Evolutionary conservation across 2,329 filamentous ascomycete genomes (phyloP).

Genomic region (Geosmithia putterillii): DNA sequence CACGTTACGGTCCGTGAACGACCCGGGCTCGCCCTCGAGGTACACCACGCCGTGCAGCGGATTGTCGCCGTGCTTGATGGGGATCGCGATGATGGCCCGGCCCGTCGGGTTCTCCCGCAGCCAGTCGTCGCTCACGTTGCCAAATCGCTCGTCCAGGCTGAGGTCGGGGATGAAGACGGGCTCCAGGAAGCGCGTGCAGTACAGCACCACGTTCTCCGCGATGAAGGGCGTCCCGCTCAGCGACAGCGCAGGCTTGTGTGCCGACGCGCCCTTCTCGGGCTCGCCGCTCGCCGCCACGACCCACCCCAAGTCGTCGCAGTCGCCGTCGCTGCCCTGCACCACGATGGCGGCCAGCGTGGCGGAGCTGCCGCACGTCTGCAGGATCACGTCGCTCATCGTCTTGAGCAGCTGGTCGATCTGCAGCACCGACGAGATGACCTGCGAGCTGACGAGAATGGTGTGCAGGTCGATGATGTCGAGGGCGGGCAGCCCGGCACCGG

Average conservation of each 20-base stretch:
- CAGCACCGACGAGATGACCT: conserved; percentile 68
- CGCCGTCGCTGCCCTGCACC: conserved; percentile 42
- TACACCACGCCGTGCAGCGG: conserved; percentile 63
- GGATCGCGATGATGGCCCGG: conserved; percentile 68
- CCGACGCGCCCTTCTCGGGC: conserved; percentile 53
- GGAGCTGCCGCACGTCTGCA: conserved; percentile 61
- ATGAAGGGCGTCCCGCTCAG: conserved; percentile 55
- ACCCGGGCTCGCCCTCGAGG: conserved; percentile 60
- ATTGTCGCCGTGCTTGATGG: conserved; percentile 64
- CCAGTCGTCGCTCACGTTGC: conserved; percentile 61
- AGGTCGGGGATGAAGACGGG: conserved; percentile 63
- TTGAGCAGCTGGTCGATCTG: conserved; percentile 64
- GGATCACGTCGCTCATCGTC: conserved; percentile 71
- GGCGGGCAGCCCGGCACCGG: conserved; percentile 53
- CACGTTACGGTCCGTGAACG: conserved; percentile 63
- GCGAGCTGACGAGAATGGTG: conserved; percentile 66
- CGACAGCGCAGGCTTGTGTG: conserved; percentile 53
- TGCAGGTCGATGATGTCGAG: conserved; percentile 76
- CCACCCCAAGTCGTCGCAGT: conserved; percentile 46
- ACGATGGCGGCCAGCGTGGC: conserved; percentile 64
- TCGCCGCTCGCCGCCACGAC: conserved; percentile 63
- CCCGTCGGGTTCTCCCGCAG: conserved; percentile 55
- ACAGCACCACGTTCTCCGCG: conserved; percentile 66
- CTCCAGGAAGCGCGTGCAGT: conserved; percentile 66
- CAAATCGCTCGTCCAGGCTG: conserved; percentile 64